Percentiles rank a stretch among this genome's conserved stretches.
These are phyloP conservation scores for Saposhnikovia divaricata DNA, from an alignment of 129 eudicot species.

Conservation along the genomic window DNA sequence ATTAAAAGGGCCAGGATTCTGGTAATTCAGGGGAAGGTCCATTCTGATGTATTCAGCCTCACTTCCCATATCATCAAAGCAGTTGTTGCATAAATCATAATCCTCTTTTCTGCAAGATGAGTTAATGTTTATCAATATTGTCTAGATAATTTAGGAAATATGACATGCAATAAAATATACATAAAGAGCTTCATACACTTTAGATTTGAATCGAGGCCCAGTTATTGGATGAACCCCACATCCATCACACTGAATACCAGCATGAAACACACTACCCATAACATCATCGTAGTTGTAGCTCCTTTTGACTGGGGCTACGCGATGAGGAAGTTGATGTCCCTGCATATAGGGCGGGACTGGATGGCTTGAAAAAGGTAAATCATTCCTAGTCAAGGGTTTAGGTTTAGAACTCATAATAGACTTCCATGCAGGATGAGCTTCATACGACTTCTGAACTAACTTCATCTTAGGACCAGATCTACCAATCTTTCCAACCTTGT, in stretches of 20 bases:
- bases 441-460: slow-evolving; percentile 4
- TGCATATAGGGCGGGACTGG: slow-evolving; percentile 25
- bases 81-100: slow-evolving; percentile 68
- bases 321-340: slow-evolving; percentile 17
- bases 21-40: slow-evolving; percentile 50
- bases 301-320: slow-evolving; percentile 26
- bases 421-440: neutral
- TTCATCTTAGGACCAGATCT: slow-evolving; percentile 17
- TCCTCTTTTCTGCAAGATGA: slow-evolving; percentile 56
- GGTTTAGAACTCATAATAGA: neutral
- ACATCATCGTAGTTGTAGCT: slow-evolving; percentile 27
- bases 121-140: neutral
- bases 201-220: slow-evolving; percentile 82
- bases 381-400: slow-evolving; percentile 1
- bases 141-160: neutral
- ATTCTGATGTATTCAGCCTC: slow-evolving; percentile 51
- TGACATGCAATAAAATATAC: neutral
- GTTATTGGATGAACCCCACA: slow-evolving; percentile 74
- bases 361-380: slow-evolving; percentile 35
- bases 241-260: slow-evolving; percentile 81
- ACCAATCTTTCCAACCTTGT: neutral
- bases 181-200: slow-evolving; percentile 47
- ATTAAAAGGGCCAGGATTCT: slow-evolving; percentile 23
- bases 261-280: slow-evolving; percentile 38
- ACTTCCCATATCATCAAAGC: slow-evolving; percentile 51